Base-by-base conservation (phyloP, 306 rosid genomes). In the Abrus pulchellus region DNA sequence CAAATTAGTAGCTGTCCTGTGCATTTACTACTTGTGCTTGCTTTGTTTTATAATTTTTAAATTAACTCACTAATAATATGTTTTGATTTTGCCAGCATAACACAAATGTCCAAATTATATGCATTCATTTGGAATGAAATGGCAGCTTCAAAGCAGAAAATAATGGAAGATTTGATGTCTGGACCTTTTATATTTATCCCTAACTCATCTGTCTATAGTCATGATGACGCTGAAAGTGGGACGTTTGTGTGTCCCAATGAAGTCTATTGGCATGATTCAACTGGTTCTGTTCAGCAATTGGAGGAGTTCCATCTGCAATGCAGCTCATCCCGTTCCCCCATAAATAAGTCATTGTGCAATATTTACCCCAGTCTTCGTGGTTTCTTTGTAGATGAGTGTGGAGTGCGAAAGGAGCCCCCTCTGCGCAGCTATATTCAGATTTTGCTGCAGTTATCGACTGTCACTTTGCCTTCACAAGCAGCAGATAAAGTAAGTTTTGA, bases 171-270 rank as follows among this genome's bases (percentile, higher is more conserved):
- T 72, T 85, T 91, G 53, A 71, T 53, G 80, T 89, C 92, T 20
- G 93, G 90, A 61, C 90, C 97, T 61, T 93, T 87, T 56, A 88
- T 94, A 81, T 94, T 94, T 86, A 84, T 89, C 40, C 99, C 99
- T 1, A 30, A 83, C 78, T 75, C 87, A 61, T 78, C 89, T 81
- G 76, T 83, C 80, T 82, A 79, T 77, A 82, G 81, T 71, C 85
- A 86, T 1, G 88, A 84, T 56, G 91, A 91, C 67, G 85, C 85
- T 80, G 93, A 86, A 59, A 60, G 89, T 74, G 99, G 99, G 78
- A 80, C 50, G 9, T 88, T 94, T 80, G 80, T 90, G 79, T 86
- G 86, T 79, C 90, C 90, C 41, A 76, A 70, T 68, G 91, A 90
- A 85, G 95, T 93, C 59, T 88, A 80, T 78, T 94, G 99, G 99